Conservation (phyloP, 495 filamentous ascomycete genomes). For the Astrothelium macrocarpum region DNA sequence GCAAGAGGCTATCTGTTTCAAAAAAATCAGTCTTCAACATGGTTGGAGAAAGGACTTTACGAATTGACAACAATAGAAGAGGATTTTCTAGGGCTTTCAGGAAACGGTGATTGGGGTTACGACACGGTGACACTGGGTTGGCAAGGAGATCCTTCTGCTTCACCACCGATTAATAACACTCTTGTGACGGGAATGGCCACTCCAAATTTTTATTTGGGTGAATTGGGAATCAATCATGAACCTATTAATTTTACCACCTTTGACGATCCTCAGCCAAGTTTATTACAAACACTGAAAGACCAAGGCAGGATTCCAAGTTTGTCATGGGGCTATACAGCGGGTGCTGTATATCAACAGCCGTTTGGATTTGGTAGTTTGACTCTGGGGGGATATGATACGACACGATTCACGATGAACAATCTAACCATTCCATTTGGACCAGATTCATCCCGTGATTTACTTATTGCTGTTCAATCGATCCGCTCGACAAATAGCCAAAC, state of each 20-base stretch:
- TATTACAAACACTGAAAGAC: constrained; percentile 21
- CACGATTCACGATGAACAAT: constrained; percentile 47
- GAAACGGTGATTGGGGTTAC: constrained; percentile 37
- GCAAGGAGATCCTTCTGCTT: constrained; percentile 33
- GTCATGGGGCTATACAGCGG: constrained; percentile 29
- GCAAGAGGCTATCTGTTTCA: constrained; percentile 48
- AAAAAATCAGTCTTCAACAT: constrained; percentile 20
- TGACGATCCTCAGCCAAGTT: constrained; percentile 40
- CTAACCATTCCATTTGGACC: constrained; percentile 45
- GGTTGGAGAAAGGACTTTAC: constrained; percentile 23
- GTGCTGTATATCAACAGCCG: constrained; percentile 18
- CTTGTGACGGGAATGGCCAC: constrained; percentile 37
- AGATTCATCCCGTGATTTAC: constrained; percentile 40
- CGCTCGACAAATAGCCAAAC: constrained; percentile 5
- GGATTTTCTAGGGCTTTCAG: constrained; percentile 31
- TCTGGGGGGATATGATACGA: constrained; percentile 54
- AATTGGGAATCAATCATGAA: constrained; percentile 45
- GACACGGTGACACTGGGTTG: constrained; percentile 42
- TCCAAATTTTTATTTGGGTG: constrained; percentile 42
- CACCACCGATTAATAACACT: constrained; percentile 38
- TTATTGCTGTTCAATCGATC: constrained; percentile 47
- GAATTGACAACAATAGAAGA: constrained; percentile 18
- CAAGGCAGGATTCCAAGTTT: constrained; percentile 19
- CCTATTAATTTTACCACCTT: constrained; percentile 41
- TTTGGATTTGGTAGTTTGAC: constrained; percentile 43